Evolutionary conservation across 805 yeast species (phyloP).

Genomic region (Ogataea saltuana): DNA sequence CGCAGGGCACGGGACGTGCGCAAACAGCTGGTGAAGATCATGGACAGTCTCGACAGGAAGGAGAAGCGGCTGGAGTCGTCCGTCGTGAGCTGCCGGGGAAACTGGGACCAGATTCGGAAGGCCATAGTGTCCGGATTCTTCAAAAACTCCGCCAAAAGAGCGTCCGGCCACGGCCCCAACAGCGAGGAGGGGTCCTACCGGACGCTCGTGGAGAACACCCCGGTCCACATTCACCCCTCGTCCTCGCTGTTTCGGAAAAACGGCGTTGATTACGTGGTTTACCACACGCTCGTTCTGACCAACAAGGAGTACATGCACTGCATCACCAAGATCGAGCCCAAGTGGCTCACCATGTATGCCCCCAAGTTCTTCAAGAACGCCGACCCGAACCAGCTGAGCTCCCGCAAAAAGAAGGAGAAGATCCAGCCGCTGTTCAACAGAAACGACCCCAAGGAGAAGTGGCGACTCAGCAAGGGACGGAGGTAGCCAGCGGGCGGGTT

Average conservation of each 20-base stretch:
- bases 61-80: slow-evolving; percentile 26
- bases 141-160: slow-evolving; percentile 64
- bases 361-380: slow-evolving; percentile 72
- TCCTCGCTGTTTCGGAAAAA: slow-evolving; percentile 59
- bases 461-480: slow-evolving; percentile 65
- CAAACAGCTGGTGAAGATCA: slow-evolving; percentile 61
- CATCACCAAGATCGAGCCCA: slow-evolving; percentile 76
- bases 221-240: slow-evolving; percentile 86
- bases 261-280: slow-evolving; percentile 74
- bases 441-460: slow-evolving; percentile 61
- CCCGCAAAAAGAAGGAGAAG: slow-evolving; percentile 57
- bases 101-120: slow-evolving; percentile 56
- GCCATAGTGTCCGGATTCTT: slow-evolving; percentile 70
- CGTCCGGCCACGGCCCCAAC: slow-evolving; percentile 40
- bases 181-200: slow-evolving; percentile 50
- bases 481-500: slow-evolving; percentile 14
- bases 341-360: slow-evolving; percentile 71
- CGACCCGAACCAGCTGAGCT: slow-evolving; percentile 50
- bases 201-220: slow-evolving; percentile 65
- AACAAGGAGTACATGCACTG: slow-evolving; percentile 91
- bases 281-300: slow-evolving; percentile 80
- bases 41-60: slow-evolving; percentile 44
- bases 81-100: slow-evolving; percentile 50
- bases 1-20: slow-evolving; percentile 78
- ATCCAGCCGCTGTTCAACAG: slow-evolving; percentile 73